These are phyloP conservation scores for Clitopilus hobsonii DNA, from an alignment of 768 basidiomycete species.

Conservation along the genomic window DNA sequence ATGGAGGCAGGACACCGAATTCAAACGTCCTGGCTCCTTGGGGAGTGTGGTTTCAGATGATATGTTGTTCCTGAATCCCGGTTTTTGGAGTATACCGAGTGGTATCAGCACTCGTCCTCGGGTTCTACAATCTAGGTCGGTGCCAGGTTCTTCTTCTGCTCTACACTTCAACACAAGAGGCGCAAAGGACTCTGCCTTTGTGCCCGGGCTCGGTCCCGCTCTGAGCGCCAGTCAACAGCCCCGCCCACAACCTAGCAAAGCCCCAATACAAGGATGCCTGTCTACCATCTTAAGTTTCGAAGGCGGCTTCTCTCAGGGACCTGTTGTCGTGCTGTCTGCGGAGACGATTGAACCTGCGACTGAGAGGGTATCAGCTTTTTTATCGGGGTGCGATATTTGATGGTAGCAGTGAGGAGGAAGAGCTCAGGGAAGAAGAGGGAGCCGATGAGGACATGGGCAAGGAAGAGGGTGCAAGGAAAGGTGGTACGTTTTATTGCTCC, in stretches of 20 bases:
- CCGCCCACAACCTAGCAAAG: neutral
- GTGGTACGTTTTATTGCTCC: neutral
- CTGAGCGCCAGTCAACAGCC: neutral
- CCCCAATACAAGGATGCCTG: neutral
- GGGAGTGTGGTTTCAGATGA: too few species aligned
- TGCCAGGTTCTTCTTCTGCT: too few species aligned
- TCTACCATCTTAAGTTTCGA: neutral
- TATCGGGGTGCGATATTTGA: slow-evolving; percentile 74
- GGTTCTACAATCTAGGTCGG: too few species aligned
- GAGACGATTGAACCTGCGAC: slow-evolving; percentile 64
- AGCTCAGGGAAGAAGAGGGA: slow-evolving; percentile 13
- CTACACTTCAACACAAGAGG: too few species aligned
- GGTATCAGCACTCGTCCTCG: too few species aligned
- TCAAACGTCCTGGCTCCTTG: neutral
- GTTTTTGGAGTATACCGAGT: too few species aligned
- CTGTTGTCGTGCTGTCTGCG: slow-evolving; percentile 32
- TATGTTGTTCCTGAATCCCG: too few species aligned
- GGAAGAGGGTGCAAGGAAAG: slow-evolving; percentile 4
- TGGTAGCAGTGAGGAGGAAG: slow-evolving; percentile 33
- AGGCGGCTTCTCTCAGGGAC: slow-evolving; percentile 15
- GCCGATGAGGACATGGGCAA: slow-evolving; percentile 14
- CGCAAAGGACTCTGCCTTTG: too few species aligned
- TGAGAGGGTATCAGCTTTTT: slow-evolving; percentile 60
- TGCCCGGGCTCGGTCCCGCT: too few species aligned
- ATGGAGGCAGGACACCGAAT: neutral